Evolutionary conservation across 2,329 filamentous ascomycete genomes (phyloP).

Genomic region (Neonectria neomacrospora): DNA sequence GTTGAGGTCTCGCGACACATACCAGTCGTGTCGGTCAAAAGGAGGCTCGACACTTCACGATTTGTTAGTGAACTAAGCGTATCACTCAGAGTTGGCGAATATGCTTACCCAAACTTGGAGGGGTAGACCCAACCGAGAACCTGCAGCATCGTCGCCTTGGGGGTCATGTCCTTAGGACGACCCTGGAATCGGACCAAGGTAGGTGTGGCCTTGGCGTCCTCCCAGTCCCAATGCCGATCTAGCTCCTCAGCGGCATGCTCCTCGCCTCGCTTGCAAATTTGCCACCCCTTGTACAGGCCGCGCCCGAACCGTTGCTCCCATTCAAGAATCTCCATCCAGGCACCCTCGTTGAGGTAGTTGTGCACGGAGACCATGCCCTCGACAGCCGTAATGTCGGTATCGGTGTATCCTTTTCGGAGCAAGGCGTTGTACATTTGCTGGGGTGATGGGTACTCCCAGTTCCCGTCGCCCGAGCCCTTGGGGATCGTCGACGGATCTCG

Average conservation of each 20-base stretch:
- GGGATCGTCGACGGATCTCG: constrained; percentile 92
- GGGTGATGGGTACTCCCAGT: constrained; percentile 97
- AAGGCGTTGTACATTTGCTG: constrained; percentile 99
- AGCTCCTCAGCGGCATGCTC: constrained; percentile 62
- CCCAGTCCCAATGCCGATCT: constrained; percentile 64
- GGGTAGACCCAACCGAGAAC: constrained; percentile 84
- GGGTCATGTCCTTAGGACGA: constrained; percentile 87
- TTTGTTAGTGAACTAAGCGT: constrained; percentile 30
- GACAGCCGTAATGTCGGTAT: constrained; percentile 92
- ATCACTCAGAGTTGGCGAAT: constrained; percentile 28
- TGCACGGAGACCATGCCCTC: constrained; percentile 98
- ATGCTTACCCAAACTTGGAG: constrained; percentile 76
- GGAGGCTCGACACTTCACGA: constrained; percentile 77
- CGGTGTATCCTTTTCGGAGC: constrained; percentile 92
- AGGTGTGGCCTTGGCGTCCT: constrained; percentile 69
- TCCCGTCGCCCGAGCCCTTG: constrained; percentile 79
- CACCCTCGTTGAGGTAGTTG: constrained; percentile 98
- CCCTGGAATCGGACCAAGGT: constrained; percentile 89
- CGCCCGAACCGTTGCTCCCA: constrained; percentile 90
- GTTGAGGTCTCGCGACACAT: constrained; percentile 77
- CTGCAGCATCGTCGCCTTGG: constrained; percentile 88
- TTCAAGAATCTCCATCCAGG: constrained; percentile 92
- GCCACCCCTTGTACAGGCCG: constrained; percentile 78
- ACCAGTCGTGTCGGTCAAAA: constrained; percentile 99
- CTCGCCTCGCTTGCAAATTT: constrained; percentile 79